Base-by-base conservation (phyloP, 805 yeast genomes). In the Saccharomyces cerevisiae region DNA sequence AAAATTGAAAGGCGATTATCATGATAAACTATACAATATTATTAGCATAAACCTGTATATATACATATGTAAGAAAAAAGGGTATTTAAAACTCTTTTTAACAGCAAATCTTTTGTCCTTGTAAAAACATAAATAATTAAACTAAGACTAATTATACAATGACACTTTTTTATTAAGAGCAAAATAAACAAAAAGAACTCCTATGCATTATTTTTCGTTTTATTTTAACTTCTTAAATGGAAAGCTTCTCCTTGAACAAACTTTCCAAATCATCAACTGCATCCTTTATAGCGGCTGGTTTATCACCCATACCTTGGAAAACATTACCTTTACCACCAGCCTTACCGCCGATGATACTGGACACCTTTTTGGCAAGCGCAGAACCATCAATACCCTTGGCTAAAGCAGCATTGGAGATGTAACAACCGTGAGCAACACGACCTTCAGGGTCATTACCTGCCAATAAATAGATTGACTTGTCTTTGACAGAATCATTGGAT, bases 241-340 rank as follows among this genome's bases (percentile, higher is more conserved):
- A 53, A 56, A 87, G 76, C 70, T 84, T 85, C 68, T 82, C 84
- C 47, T 73, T 68, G 59, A 90, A 77, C 59, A 82, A 71, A 66
- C 77, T 76, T 61, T 79, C 79, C 51, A 91, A 81, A 58, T 84
- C 88, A 32, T 77, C 80, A 59, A 94, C 77, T 28, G 99, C 99
- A 46, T 77, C 79, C 46, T 77, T 78, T 52, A 89, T 77, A 59
- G 87, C 88, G 32, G 73, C 77, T 41, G 84, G 79, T 58, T 89
- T 86, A 63, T 85, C 89, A 64, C 99, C 99, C 84, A 89, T 87
- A 73, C 99, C 99, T 76, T 94, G 99, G 63, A 89, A 89, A 53
- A 91, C 84, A 61, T 89, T 88, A 59, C 97, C 98, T 74, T 89
- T 94, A 72, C 99, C 99, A 75, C 99, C 99, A 55, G 96, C 95